Evolutionary conservation across 441 rosid species (phyloP).

Genomic region (Croton laevigatus): DNA sequence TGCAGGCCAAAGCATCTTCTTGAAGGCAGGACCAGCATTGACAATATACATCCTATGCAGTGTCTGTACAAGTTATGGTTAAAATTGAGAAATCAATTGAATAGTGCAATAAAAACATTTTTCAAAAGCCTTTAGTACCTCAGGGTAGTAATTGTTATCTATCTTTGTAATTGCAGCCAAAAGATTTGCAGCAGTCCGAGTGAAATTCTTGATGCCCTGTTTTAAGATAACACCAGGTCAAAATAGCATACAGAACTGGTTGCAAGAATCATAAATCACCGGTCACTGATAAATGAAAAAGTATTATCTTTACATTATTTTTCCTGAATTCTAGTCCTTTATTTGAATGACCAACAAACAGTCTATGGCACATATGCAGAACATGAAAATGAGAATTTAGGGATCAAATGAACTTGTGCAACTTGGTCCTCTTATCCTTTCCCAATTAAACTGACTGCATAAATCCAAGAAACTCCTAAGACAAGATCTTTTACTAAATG

Average conservation of each 20-base stretch:
- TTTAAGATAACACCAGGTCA: slow-evolving; percentile 25
- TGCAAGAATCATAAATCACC: slow-evolving; percentile 6
- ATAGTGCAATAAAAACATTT: slow-evolving; percentile 12
- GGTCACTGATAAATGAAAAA: slow-evolving; percentile 4
- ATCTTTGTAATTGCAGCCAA: slow-evolving; percentile 73
- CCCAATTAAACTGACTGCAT: neutral
- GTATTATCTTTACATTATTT: neutral
- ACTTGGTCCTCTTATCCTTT: neutral
- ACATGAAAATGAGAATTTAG: neutral
- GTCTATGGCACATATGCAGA: neutral
- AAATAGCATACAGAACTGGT: slow-evolving; percentile 24
- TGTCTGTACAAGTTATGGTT: slow-evolving; percentile 50
- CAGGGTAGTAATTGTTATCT: slow-evolving; percentile 91
- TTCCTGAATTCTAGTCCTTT: neutral
- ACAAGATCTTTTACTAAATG: neutral
- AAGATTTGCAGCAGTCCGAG: slow-evolving; percentile 80
- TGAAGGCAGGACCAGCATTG: slow-evolving; percentile 95
- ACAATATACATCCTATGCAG: slow-evolving; percentile 84
- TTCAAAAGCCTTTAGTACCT: slow-evolving; percentile 50
- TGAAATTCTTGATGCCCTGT: slow-evolving; percentile 91
- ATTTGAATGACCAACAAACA: neutral
- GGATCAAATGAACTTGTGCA: neutral
- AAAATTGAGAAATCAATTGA: slow-evolving; percentile 24
- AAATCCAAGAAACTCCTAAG: neutral
- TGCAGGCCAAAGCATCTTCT: slow-evolving; percentile 97